phyloP scores from a whole-genome alignment of 495 filamentous ascomycete genomes.

The Aspergillus incahuasiensis region DNA sequence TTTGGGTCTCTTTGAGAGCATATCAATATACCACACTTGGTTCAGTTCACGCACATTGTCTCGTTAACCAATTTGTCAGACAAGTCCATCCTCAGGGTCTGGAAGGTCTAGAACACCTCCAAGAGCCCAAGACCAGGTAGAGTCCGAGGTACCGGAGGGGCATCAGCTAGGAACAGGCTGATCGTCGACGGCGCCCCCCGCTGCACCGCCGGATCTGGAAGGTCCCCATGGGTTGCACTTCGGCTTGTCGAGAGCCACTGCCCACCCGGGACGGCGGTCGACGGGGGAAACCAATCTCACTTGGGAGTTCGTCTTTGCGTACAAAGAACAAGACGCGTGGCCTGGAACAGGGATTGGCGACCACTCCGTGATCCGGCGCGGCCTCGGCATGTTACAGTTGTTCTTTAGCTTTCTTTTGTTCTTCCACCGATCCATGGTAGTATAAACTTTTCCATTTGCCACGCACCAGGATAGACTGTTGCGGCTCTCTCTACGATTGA shows the following conservation, averaged over 20 bases:
- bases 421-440: slow-evolving; percentile 4
- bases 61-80: not conserved
- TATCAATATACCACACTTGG: slow-evolving; percentile 16
- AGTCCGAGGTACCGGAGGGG: not conserved
- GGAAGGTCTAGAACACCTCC: slow-evolving; percentile 1
- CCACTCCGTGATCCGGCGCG: not conserved
- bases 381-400: not conserved
- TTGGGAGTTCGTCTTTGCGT: not conserved
- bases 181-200: not conserved
- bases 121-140: not conserved
- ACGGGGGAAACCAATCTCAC: not conserved
- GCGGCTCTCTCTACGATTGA: slow-evolving; percentile 1
- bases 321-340: not conserved
- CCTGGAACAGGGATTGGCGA: not conserved
- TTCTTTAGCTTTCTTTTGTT: slow-evolving; percentile 4
- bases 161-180: slow-evolving; percentile 1
- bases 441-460: slow-evolving; percentile 8
- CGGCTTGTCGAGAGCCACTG: not conserved
- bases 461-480: not conserved
- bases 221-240: not conserved
- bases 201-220: not conserved
- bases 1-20: slow-evolving; percentile 8
- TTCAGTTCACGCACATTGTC: slow-evolving; percentile 2
- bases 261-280: not conserved
- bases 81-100: not conserved